Conservation (phyloP, 2,329 filamentous ascomycete genomes). For the Ophiostoma ips region DNA sequence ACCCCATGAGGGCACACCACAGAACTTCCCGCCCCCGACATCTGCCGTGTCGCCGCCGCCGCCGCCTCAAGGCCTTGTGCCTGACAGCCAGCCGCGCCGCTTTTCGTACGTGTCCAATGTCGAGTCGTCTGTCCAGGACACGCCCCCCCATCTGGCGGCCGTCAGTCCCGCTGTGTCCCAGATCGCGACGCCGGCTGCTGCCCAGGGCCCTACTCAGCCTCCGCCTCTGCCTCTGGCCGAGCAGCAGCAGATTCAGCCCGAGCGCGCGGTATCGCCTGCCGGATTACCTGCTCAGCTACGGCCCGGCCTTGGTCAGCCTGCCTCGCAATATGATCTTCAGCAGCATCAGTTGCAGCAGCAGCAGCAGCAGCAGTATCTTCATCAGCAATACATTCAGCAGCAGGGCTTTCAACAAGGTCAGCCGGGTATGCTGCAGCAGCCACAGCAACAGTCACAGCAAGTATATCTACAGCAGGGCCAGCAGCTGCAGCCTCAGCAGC, state of each 20-base stretch:
- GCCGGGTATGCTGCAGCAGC: not conserved
- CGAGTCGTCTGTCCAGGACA: not conserved
- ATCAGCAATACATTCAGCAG: not conserved
- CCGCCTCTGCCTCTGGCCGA: not conserved
- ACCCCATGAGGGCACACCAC: slow-evolving; percentile 6
- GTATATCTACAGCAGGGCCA: not conserved
- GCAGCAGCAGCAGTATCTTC: not conserved
- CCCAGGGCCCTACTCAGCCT: not conserved
- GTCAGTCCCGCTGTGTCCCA: not conserved
- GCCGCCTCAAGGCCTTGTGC: not conserved
- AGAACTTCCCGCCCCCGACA: slow-evolving; percentile 2
- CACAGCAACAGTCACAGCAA: not conserved
- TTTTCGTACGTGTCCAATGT: not conserved
- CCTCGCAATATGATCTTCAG: no score
- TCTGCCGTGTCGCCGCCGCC: not conserved
- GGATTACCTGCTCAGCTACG: no score
- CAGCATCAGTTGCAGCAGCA: not conserved
- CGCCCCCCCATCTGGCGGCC: not conserved
- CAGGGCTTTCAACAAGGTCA: no score
- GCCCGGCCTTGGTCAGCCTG: no score
- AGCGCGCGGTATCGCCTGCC: no score
- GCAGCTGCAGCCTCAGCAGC: slow-evolving; percentile 4
- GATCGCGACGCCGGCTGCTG: not conserved
- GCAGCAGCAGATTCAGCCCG: not conserved
- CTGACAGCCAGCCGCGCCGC: not conserved